phyloP scores from a whole-genome alignment of 805 yeast genomes.

The Yamadazyma sp. region DNA sequence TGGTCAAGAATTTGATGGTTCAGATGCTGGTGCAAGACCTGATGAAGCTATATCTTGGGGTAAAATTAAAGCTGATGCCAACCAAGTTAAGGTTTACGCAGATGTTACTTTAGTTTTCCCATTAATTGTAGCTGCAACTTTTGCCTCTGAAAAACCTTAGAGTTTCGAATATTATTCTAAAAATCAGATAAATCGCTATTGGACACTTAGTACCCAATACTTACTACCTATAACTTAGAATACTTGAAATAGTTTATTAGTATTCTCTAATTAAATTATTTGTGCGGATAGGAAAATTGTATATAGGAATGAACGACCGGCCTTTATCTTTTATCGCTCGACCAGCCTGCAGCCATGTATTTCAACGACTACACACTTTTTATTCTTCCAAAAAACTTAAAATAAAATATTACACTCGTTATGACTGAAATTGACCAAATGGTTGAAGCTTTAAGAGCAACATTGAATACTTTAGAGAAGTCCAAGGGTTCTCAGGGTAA shows the following conservation, averaged over 20 bases:
- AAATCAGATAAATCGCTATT: too few species aligned
- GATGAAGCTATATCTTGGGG: constrained; percentile 99
- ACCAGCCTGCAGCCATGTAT: too few species aligned
- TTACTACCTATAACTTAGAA: too few species aligned
- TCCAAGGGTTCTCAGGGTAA: neutral
- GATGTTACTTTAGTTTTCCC: constrained; percentile 96
- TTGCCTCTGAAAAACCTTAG: constrained; percentile 56
- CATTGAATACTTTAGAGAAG: constrained; percentile 7
- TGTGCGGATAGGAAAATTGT: too few species aligned
- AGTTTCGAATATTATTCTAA: too few species aligned
- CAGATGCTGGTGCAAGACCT: constrained; percentile 99
- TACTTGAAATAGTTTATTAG: too few species aligned
- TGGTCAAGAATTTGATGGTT: constrained; percentile 98
- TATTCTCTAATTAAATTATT: too few species aligned
- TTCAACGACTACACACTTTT: too few species aligned
- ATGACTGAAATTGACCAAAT: constrained; percentile 14
- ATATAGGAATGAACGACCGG: too few species aligned
- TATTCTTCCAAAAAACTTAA: too few species aligned
- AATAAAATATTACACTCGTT: constrained; percentile 2
- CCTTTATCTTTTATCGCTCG: too few species aligned
- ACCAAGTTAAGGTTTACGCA: constrained; percentile 86
- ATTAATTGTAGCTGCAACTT: constrained; percentile 94
- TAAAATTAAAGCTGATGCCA: constrained; percentile 92
- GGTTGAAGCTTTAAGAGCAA: constrained; percentile 13
- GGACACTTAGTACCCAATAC: too few species aligned